Percentiles rank a stretch among this genome's conserved stretches.
Evolutionary conservation across 2,329 filamentous ascomycete species (phyloP).

Genomic region (Claviceps monticola): DNA sequence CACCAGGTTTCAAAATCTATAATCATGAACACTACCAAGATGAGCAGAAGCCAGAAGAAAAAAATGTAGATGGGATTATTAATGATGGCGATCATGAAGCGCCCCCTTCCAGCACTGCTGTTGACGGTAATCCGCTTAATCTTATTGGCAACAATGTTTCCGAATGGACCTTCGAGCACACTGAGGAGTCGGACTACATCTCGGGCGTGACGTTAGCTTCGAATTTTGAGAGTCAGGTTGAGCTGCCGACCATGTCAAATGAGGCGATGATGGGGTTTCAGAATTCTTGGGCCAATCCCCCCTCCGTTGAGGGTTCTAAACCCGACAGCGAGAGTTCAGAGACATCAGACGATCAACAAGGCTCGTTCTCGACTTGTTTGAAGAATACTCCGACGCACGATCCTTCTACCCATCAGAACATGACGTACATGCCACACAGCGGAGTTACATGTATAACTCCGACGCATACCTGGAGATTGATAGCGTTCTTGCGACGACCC

Average conservation of each 20-base stretch:
- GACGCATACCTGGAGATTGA: conserved; percentile 6
- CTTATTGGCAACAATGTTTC: not conserved
- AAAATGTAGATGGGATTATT: not conserved
- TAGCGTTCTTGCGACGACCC: conserved; percentile 11
- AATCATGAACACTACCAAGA: not conserved
- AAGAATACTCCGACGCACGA: not conserved
- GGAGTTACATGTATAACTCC: conserved; percentile 12
- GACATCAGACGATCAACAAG: not conserved
- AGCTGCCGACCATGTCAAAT: not conserved
- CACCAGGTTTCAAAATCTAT: not conserved
- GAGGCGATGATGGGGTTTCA: not conserved
- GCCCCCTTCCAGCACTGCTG: not conserved
- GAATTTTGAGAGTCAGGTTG: not conserved
- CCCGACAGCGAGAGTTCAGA: not conserved
- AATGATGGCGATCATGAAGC: not conserved
- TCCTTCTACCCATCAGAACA: conserved; percentile 11
- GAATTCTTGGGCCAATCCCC: not conserved
- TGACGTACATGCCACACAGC: conserved; percentile 23
- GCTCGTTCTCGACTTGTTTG: not conserved
- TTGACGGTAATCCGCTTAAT: not conserved
- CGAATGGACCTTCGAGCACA: not conserved
- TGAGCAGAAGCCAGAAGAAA: not conserved
- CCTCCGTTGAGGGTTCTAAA: not conserved
- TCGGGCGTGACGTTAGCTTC: not conserved
- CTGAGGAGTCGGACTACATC: not conserved